These are phyloP conservation scores for Acer campestre DNA, from an alignment of 345 rosid species.

Conservation along the genomic window DNA sequence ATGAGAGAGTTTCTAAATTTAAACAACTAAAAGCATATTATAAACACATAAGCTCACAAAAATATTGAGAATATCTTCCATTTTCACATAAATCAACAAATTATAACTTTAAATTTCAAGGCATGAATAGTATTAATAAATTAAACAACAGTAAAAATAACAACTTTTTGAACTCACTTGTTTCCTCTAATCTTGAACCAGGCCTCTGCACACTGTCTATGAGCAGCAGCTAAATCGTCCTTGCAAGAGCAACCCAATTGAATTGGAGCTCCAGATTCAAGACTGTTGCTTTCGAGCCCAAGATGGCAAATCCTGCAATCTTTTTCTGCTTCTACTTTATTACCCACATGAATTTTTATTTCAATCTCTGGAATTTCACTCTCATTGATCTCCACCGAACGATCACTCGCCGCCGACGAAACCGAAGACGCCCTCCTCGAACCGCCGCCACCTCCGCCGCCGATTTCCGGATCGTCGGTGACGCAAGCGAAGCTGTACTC, in stretches of 20 bases:
- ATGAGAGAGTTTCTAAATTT: not conserved
- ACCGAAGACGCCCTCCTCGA: slow-evolving; percentile 62
- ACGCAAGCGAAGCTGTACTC: slow-evolving; percentile 54
- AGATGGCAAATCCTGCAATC: slow-evolving; percentile 94
- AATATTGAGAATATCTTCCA: not conserved
- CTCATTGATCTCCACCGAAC: slow-evolving; percentile 49
- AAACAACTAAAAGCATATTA: not conserved
- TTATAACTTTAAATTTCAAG: not conserved
- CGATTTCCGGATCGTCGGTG: slow-evolving; percentile 42
- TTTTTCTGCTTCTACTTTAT: slow-evolving; percentile 45
- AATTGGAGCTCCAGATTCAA: slow-evolving; percentile 65
- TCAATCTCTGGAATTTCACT: slow-evolving; percentile 39
- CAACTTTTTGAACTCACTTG: slow-evolving; percentile 50
- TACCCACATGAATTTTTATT: slow-evolving; percentile 46
- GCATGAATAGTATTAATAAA: not conserved
- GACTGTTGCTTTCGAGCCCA: slow-evolving; percentile 68
- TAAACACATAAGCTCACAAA: not conserved
- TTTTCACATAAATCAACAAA: not conserved
- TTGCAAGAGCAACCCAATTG: slow-evolving; percentile 93
- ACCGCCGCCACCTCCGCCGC: slow-evolving; percentile 27
- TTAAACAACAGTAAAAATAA: not conserved
- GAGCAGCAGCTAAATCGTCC: slow-evolving; percentile 94
- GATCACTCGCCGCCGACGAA: slow-evolving; percentile 36
- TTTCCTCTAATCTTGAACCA: slow-evolving; percentile 99
- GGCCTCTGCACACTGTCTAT: slow-evolving; percentile 90